Evolutionary conservation across 768 basidiomycete species (phyloP), one percentile per base, ranked within the genome.

Genomic region (Suillus alpinus): DNA sequence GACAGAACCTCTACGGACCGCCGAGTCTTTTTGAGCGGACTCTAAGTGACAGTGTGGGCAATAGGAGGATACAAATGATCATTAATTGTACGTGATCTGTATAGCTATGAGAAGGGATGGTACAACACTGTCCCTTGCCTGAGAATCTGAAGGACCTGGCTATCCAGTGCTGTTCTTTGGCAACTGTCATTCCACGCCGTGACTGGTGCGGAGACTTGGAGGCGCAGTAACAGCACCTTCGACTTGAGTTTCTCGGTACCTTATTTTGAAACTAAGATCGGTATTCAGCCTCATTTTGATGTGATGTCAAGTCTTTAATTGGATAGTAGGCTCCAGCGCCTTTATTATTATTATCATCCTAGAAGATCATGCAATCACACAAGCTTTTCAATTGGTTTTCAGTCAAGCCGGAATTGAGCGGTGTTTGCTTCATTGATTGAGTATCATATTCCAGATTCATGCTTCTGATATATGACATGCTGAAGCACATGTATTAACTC

Each of bases 51-150:
- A 57, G 59, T 59, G 63, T 65, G 63, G 63, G 58, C 61, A 55
- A 44, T 53, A 47, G 41, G 46, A 56, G 23, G 14, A 34, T 47
- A 59, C 41, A 59, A 62, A 39, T 44, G 62, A 56, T 36, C 31
- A 37, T 39, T 37, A 31, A 57, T 37, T 62, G 64, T 73, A 73
- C 70, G 70, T 75, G 65, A 73, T 73, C 29, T 56, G 59, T 65
- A 62, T 64, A 57, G 32, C 51, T 51, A 58, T 56, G 43, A 51
- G 57, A 64, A 70, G 52, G 23, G 36, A 52, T 60, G 62, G 43
- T 46, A 47, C 31, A 58, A 43, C n/a, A 49, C 47, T 55, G 52
- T 44, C 39, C 62, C 53, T 62, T 56, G 69, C 69, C 61, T 70
- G 69, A 65, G 73, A 75, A 75, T 63, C 13, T 2, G 37, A 32